These are phyloP conservation scores for Xanthoconium separans DNA, from an alignment of 1,284 basidiomycete genomes.

Conservation along the genomic window DNA sequence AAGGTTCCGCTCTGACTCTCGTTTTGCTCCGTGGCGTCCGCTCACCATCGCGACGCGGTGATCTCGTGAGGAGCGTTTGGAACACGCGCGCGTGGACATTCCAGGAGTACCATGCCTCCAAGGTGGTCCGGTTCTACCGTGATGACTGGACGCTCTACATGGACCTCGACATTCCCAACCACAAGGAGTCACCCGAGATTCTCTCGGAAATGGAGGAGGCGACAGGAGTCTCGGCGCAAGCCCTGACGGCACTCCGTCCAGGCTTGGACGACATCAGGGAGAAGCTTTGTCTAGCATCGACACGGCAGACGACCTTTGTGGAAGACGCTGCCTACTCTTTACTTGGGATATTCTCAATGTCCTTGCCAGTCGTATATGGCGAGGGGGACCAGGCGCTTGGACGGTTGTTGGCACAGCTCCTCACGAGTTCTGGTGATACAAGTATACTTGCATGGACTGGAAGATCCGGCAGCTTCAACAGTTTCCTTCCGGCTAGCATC, in stretches of 20 bases:
- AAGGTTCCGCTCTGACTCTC: background rate
- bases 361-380: background rate
- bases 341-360: background rate
- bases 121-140: background rate
- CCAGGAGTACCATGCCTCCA: background rate
- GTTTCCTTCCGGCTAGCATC: background rate
- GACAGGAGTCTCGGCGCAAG: background rate
- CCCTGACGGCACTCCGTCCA: background rate
- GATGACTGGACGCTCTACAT: background rate
- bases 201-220: background rate
- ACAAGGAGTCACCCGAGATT: background rate
- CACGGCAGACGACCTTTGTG: background rate
- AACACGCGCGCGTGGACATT: background rate
- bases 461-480: background rate
- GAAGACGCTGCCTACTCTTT: background rate
- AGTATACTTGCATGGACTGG: background rate
- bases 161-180: background rate
- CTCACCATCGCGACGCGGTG: background rate
- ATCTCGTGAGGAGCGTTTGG: background rate
- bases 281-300: background rate
- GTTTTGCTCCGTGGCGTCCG: background rate
- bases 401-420: background rate
- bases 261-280: background rate
- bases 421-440: background rate
- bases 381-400: background rate